Conservation (phyloP, 345 rosid genomes). For the Pistacia vera region DNA sequence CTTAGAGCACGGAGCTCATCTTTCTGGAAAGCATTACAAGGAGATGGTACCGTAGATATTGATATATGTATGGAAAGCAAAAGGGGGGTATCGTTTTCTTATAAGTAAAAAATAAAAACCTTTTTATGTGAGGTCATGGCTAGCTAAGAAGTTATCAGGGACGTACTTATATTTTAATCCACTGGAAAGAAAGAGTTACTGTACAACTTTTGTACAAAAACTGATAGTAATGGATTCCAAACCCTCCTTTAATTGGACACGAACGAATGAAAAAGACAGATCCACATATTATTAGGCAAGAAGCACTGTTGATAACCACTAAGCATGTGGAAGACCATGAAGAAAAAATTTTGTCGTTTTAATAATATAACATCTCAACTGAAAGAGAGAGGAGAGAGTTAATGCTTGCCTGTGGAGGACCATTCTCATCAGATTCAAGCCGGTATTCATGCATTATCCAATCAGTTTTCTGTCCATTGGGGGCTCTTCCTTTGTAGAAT, state of each 20-base stretch:
- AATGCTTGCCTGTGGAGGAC: slow-evolving; percentile 86
- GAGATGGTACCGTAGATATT: too few relatives aligned
- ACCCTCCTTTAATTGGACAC: slow-evolving; percentile 13
- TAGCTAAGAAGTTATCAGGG: slow-evolving; percentile 3
- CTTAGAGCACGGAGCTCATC: neutral
- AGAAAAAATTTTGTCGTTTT: slow-evolving; percentile 15
- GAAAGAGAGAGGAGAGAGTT: slow-evolving; percentile 6
- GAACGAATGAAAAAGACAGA: neutral
- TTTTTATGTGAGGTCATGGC: too few relatives aligned
- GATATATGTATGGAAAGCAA: too few relatives aligned
- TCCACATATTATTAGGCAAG: slow-evolving; percentile 22
- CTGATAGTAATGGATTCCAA: slow-evolving; percentile 27
- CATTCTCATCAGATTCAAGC: slow-evolving; percentile 90
- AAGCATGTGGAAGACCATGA: slow-evolving; percentile 24
- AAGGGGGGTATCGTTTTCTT: too few relatives aligned
- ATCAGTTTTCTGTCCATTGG: slow-evolving; percentile 92
- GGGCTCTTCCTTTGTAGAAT: slow-evolving; percentile 98
- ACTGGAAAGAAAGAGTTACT: slow-evolving; percentile 4
- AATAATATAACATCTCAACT: neutral
- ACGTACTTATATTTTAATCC: slow-evolving; percentile 19
- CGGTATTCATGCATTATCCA: slow-evolving; percentile 99
- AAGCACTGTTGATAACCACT: slow-evolving; percentile 13
- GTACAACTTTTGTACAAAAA: slow-evolving; percentile 7
- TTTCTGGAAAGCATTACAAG: neutral
- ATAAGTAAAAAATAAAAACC: too few relatives aligned